Percentiles rank a stretch among this genome's conserved stretches.
Evolutionary conservation across 345 rosid genomes (phyloP).

Genomic region (Diplotaxis tenuifolia): DNA sequence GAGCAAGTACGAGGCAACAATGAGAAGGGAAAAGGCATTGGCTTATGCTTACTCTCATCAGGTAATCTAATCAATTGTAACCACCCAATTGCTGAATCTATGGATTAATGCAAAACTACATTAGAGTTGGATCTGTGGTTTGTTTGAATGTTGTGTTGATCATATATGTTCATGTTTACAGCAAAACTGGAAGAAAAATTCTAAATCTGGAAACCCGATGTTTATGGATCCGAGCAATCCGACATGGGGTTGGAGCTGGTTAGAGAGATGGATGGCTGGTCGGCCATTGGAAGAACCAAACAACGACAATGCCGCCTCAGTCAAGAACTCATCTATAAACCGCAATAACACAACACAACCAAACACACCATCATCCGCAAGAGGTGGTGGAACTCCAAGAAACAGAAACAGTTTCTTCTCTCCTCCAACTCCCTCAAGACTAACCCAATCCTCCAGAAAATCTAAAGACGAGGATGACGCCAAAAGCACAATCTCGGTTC

Average conservation of each 20-base stretch:
- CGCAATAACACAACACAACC: constrained; percentile 61
- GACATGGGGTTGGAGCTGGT: constrained; percentile 99
- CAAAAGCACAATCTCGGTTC: constrained; percentile 63
- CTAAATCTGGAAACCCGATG: constrained; percentile 55
- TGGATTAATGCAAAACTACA: background rate
- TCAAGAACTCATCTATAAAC: constrained; percentile 44
- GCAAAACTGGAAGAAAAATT: constrained; percentile 79
- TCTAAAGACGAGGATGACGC: constrained; percentile 61
- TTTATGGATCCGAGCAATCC: constrained; percentile 86
- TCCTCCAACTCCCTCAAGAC: constrained; percentile 59
- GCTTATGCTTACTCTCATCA: constrained; percentile 91
- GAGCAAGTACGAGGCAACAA: constrained; percentile 77
- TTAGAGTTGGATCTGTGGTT: background rate
- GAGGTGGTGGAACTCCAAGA: constrained; percentile 46
- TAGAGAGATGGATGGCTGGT: constrained; percentile 96
- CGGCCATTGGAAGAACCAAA: constrained; percentile 72
- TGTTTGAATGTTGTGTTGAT: background rate
- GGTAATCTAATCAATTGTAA: constrained; percentile 41
- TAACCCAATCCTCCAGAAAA: constrained; percentile 52
- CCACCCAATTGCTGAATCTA: background rate
- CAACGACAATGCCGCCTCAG: constrained; percentile 46
- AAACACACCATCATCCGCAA: constrained; percentile 53
- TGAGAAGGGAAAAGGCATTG: constrained; percentile 89
- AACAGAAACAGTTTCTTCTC: constrained; percentile 46
- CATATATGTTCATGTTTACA: constrained; percentile 31